These are phyloP conservation scores for Aspergillus niger DNA, from an alignment of 2,329 filamentous ascomycete species.

Conservation along the genomic window DNA sequence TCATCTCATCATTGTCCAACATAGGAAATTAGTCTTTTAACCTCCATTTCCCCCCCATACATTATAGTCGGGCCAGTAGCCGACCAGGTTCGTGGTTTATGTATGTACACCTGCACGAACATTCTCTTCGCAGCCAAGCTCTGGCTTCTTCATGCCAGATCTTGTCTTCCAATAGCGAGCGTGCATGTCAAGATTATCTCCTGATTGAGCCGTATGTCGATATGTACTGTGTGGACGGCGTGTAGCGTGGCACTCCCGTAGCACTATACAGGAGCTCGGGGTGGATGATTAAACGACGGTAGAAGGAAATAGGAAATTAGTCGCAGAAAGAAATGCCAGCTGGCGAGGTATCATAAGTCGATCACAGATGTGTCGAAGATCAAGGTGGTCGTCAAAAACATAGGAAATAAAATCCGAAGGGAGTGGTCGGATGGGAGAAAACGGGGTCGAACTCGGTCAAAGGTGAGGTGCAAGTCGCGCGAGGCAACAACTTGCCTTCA, in stretches of 20 bases:
- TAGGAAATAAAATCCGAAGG: slow-evolving; percentile 22
- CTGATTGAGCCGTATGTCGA: slow-evolving; percentile 24
- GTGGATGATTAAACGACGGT: slow-evolving; percentile 36
- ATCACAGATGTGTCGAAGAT: slow-evolving; percentile 19
- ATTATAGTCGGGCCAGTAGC: slow-evolving; percentile 28
- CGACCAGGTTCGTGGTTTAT: slow-evolving; percentile 21
- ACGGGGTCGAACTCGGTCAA: slow-evolving; percentile 1
- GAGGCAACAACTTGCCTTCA: neutral
- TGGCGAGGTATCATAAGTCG: slow-evolving; percentile 27
- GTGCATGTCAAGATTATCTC: slow-evolving; percentile 19
- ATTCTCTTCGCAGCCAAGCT: slow-evolving; percentile 3
- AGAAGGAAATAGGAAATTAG: slow-evolving; percentile 29
- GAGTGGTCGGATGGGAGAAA: slow-evolving; percentile 17
- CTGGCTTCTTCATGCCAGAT: slow-evolving; percentile 9
- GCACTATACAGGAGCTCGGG: slow-evolving; percentile 34
- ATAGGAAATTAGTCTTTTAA: slow-evolving; percentile 35
- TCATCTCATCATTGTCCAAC: slow-evolving; percentile 23
- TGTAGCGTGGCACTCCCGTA: slow-evolving; percentile 23
- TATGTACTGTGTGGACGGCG: slow-evolving; percentile 34
- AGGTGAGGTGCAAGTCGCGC: neutral
- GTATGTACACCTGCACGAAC: slow-evolving; percentile 39
- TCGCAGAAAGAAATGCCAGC: slow-evolving; percentile 31
- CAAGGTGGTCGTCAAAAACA: slow-evolving; percentile 23
- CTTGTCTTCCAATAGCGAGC: slow-evolving; percentile 16
- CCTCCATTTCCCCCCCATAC: slow-evolving; percentile 23